Base-by-base conservation (phyloP, 1,139 yeast genomes). In the Yamadazyma mexicana region DNA sequence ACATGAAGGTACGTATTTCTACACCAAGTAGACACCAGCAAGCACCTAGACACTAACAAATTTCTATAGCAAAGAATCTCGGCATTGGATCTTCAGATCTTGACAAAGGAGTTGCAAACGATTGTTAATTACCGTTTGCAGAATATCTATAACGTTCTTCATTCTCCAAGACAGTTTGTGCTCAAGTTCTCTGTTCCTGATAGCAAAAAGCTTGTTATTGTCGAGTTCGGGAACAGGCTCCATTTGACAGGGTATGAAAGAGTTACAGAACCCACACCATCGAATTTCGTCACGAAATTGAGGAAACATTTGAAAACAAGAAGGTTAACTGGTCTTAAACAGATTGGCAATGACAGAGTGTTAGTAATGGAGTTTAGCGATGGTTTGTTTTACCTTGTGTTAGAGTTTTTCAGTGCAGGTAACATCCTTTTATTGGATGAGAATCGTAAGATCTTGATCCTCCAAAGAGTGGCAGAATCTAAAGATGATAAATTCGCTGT, bases 381-480 rank as follows among this genome's bases (percentile, higher is more conserved):
- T 51, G 94, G 95, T 6, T 58, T 79, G 40, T 87, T 66, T 59
- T 84, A 86, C 54, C 67, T 91, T 49, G 96, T 87, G 0, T 64
- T 92, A 44, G 98, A 92, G 57, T 91, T 92, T 52, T 91, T 89
- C 66, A 87, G 96, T 56, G 96, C 96, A 2, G 98, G 98, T 27
- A 92, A 92, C 55, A 79, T 92, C 43, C 67, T 92, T 23, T 68
- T 92, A 17, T 69, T 91, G 47, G 95, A 91, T 56, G 75, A 79
- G 27, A 74, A 83, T 23, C 63, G 70, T 48, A 81, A 77, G 54
- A 89, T 89, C 36, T 53, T 89, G 52, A 73, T 94, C 0, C 65
- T 91, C 26, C 91, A 85, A 58, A 77, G 97, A 61, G 69, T 83
- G 27, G 96, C 88, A 2, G 95, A 86, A 42, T 79, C 81, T 54